Percentiles rank a stretch among this genome's conserved stretches.
phyloP scores from a whole-genome alignment of 169 alveolate genomes.

The Plasmodium malariae region DNA sequence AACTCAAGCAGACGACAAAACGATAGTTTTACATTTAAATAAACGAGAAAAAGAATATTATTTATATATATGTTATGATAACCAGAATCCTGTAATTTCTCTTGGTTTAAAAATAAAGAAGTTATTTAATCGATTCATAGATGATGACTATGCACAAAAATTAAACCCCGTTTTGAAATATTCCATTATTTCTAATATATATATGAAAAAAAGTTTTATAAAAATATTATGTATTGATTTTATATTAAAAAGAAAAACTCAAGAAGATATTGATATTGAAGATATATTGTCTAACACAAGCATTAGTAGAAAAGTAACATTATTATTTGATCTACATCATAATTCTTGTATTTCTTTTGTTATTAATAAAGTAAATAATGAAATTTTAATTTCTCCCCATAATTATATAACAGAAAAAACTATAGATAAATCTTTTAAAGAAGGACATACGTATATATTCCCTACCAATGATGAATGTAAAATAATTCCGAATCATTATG shows the following conservation, averaged over 20 bases:
- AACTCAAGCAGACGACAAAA: conserved; percentile 52
- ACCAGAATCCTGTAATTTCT: conserved; percentile 66
- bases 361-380: conserved; percentile 62
- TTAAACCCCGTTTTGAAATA: conserved; percentile 73
- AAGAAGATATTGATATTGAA: conserved; percentile 68
- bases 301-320: conserved; percentile 52
- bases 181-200: conserved; percentile 56
- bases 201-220: conserved; percentile 52
- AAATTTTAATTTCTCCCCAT: conserved; percentile 72
- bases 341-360: conserved; percentile 71
- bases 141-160: conserved; percentile 74
- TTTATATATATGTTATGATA: conserved; percentile 64
- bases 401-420: conserved; percentile 71
- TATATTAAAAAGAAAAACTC: conserved; percentile 49
- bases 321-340: conserved; percentile 66
- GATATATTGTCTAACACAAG: conserved; percentile 26
- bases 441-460: conserved; percentile 58
- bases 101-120: conserved; percentile 69
- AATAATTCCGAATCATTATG: conserved; percentile 71
- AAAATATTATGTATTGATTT: conserved; percentile 75
- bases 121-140: conserved; percentile 69
- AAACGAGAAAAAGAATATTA: conserved; percentile 58
- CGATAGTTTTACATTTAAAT: conserved; percentile 59
- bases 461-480: conserved; percentile 68
- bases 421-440: conserved; percentile 68